Base-by-base conservation (phyloP, 345 rosid genomes). In the Aquilaria yunnanensis region DNA sequence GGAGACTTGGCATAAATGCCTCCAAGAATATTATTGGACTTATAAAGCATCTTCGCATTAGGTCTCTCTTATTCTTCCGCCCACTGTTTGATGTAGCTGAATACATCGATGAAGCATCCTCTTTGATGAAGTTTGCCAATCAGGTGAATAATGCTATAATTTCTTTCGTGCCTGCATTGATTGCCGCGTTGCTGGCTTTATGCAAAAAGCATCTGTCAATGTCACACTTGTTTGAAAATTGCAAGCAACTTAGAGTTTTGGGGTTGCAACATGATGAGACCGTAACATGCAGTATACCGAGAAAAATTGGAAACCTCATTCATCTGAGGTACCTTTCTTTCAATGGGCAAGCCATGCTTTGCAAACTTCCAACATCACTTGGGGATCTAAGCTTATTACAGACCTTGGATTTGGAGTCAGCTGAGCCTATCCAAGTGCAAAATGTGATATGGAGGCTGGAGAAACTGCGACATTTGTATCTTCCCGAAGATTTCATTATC, bases 281-380 rank as follows among this genome's bases (percentile, higher is more conserved):
- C 5, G 0, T 12, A 0, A 16, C 14, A 34, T 70, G 72, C 6
- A 73, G 43, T 14, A 12, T 81, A 12, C 76, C 70, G 0, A 57
- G 54, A 52, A 65, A 11, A 12, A 63, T 77, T 4, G 76, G 82
- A 0, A 57, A 61, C 4, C 74, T 83, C 51, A 70, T 79, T 12
- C 84, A 73, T 31, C 62, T 78, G 46, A 71, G 73, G 55, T 78
- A 62, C 63, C 23, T 71, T 51, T 58, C 71, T 57, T 12, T 71
- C 23, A 23, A 23, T 23, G 1, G 47, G 54, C 62, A 8, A 54
- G 1, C 41, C 30, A 37, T 6, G 2, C 16, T 16, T 33, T 65
- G 14, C 6, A 41, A 1, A 32, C 67, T 76, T 7, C 9, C 34
- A 30, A 50, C 69, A 12, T 47, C 23, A 23, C 74, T 13, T 78